Evolutionary conservation across 2,329 filamentous ascomycete species (phyloP).

Genomic region (Aspergillus pseudonomiae): DNA sequence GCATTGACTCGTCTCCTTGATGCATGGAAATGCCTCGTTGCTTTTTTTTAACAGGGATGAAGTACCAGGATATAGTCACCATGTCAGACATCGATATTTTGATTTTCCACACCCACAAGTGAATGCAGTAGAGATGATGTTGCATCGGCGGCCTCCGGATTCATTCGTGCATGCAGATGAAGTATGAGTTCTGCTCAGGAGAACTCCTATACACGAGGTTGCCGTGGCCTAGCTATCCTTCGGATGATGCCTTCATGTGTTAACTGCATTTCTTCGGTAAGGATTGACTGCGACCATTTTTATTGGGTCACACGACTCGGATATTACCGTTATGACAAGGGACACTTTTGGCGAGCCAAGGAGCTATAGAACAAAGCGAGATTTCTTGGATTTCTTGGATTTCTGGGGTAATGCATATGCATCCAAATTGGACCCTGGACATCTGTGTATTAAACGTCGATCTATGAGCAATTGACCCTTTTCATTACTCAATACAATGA

Average conservation of each 20-base stretch:
- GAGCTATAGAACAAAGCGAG: background rate
- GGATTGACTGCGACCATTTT: background rate
- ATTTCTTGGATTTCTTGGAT: constrained; percentile 1
- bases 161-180: background rate
- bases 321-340: background rate
- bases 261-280: background rate
- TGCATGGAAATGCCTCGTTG: background rate
- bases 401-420: background rate
- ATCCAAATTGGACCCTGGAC: background rate
- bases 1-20: background rate
- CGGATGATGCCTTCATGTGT: background rate
- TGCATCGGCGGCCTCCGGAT: background rate
- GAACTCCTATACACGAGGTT: background rate
- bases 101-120: background rate
- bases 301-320: background rate
- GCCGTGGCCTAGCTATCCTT: background rate
- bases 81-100: background rate
- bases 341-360: background rate
- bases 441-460: background rate
- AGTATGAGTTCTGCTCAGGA: background rate
- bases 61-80: too few species aligned
- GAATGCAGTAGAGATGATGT: background rate
- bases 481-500: constrained; percentile 1
- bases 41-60: too few species aligned
- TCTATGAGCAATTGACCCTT: background rate